phyloP scores from a whole-genome alignment of 2,329 filamentous ascomycete genomes.

The Phyllosticta ampelicida region DNA sequence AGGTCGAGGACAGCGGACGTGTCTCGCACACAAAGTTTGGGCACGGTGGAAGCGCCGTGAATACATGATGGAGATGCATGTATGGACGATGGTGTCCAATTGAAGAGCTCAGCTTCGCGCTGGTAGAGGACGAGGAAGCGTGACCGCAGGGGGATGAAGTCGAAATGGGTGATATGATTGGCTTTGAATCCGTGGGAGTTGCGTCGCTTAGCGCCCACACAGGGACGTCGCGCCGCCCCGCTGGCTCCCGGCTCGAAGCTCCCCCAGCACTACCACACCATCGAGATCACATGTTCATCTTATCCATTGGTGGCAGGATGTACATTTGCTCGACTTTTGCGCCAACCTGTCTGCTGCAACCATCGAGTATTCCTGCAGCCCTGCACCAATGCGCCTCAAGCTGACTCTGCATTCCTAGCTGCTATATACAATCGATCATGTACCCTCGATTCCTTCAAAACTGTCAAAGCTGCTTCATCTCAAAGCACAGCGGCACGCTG shows the following conservation, averaged over 20 bases:
- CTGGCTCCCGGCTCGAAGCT: neutral
- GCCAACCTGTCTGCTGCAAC: neutral
- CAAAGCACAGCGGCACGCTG: neutral
- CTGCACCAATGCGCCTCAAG: neutral
- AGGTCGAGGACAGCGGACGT: neutral
- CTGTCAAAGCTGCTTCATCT: neutral
- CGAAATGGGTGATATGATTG: neutral
- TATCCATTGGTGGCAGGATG: neutral
- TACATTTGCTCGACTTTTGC: neutral
- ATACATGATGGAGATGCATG: neutral
- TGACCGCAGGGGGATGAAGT: neutral
- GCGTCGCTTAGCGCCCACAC: neutral
- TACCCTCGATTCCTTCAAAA: neutral
- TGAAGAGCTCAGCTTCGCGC: neutral
- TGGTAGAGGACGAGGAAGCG: neutral
- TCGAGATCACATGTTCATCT: neutral
- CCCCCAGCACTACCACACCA: neutral
- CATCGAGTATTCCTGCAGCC: neutral
- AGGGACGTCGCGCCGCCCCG: neutral
- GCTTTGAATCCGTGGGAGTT: neutral
- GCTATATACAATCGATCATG: neutral
- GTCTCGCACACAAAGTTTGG: neutral
- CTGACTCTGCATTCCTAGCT: neutral
- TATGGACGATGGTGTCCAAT: neutral
- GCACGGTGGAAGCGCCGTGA: neutral